Evolutionary conservation across 148 eudicot species (phyloP).

Genomic region (Fagopyrum esculentum): DNA sequence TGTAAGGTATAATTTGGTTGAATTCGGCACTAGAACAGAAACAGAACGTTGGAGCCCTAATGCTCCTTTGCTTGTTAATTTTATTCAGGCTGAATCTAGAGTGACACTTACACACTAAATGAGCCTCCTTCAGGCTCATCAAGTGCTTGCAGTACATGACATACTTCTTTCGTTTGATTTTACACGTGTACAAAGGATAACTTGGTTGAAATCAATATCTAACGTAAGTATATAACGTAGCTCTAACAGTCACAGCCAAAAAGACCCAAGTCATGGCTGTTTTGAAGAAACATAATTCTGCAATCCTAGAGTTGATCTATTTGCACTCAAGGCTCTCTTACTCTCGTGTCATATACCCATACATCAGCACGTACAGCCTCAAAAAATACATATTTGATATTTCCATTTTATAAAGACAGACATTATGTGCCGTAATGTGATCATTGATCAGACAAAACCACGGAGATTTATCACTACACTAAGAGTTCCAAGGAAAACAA

Average conservation of each 20-base stretch:
- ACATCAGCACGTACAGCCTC: not conserved
- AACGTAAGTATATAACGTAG: not conserved
- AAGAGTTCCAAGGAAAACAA: not conserved
- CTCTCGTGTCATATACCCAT: not conserved
- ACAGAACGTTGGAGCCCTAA: too few relatives aligned
- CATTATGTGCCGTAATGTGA: not conserved
- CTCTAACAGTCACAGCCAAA: not conserved
- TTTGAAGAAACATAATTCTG: not conserved
- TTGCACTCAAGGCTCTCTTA: not conserved
- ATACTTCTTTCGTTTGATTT: not conserved
- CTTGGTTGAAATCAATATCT: not conserved
- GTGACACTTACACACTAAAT: too few relatives aligned
- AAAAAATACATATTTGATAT: not conserved
- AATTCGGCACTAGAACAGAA: too few relatives aligned
- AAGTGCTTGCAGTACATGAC: too few relatives aligned
- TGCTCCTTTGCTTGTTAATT: too few relatives aligned
- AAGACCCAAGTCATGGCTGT: not conserved
- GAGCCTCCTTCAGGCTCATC: too few relatives aligned
- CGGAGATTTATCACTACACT: not conserved
- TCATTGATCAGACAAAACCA: not conserved
- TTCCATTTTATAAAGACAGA: not conserved
- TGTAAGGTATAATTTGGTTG: not conserved
- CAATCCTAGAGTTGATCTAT: not conserved
- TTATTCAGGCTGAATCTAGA: too few relatives aligned
- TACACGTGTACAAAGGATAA: not conserved